A percentile compares a stretch with the other conserved stretches of the same genome.
phyloP scores from a whole-genome alignment of 1,284 basidiomycete species.

The Macrocystidia cucumis region DNA sequence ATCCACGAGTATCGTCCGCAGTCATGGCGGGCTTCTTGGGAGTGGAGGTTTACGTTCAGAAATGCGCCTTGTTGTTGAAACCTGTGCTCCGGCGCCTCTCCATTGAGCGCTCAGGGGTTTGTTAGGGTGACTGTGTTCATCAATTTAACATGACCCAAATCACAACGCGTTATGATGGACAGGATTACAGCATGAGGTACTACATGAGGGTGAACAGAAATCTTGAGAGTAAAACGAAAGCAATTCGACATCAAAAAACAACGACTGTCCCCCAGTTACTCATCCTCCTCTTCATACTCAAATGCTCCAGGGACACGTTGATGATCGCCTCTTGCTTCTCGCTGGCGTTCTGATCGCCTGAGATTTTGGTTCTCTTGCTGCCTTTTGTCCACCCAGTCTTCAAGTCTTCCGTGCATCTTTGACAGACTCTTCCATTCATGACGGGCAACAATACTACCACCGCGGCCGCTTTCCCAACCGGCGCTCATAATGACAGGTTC shows the following conservation, averaged over 20 bases:
- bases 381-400: slow-evolving; percentile 69
- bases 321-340: slow-evolving; percentile 16
- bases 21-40: too few relatives aligned
- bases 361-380: slow-evolving; percentile 22
- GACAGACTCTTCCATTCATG: slow-evolving; percentile 92
- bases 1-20: slow-evolving; percentile 48
- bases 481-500: slow-evolving; percentile 90
- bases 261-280: slow-evolving; percentile 6
- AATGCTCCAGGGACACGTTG: slow-evolving; percentile 22
- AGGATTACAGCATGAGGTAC: too few relatives aligned
- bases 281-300: slow-evolving; percentile 16
- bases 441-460: slow-evolving; percentile 71
- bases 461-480: slow-evolving; percentile 69
- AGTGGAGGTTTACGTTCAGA: too few relatives aligned
- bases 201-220: too few relatives aligned
- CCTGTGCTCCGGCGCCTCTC: too few relatives aligned
- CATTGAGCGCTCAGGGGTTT: too few relatives aligned
- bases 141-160: too few relatives aligned
- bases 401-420: slow-evolving; percentile 59
- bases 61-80: too few relatives aligned
- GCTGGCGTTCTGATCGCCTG: slow-evolving; percentile 37
- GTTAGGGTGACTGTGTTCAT: too few relatives aligned
- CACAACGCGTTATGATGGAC: too few relatives aligned
- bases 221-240: slow-evolving; percentile 7
- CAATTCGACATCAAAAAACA: slow-evolving; percentile 2